These are phyloP conservation scores for Aspergillus hiratsukae DNA, from an alignment of 2,329 filamentous ascomycete species.

Conservation along the genomic window DNA sequence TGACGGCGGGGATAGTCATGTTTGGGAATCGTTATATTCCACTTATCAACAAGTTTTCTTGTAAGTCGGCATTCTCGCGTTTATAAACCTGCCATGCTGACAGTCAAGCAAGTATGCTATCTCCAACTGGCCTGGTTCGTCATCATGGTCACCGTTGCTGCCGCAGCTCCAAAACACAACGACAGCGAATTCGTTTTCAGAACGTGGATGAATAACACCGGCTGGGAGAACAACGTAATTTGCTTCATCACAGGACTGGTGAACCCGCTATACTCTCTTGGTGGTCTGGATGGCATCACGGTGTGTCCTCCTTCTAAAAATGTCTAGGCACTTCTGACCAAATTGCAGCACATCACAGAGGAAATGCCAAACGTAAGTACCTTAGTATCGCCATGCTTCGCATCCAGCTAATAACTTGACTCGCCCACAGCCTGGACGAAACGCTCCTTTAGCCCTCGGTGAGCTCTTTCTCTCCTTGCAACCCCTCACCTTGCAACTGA, in stretches of 20 bases:
- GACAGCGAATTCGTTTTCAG: slow-evolving; percentile 48
- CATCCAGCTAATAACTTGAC: too few relatives aligned
- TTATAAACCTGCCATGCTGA: not conserved
- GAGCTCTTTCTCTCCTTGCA: too few relatives aligned
- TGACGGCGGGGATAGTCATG: slow-evolving; percentile 44
- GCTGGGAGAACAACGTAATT: slow-evolving; percentile 48
- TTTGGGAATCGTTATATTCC: slow-evolving; percentile 47
- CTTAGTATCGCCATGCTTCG: not conserved
- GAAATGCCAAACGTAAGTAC: slow-evolving; percentile 48
- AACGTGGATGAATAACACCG: slow-evolving; percentile 52
- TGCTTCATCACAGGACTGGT: slow-evolving; percentile 50
- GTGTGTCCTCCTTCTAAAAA: slow-evolving; percentile 8
- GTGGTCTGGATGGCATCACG: slow-evolving; percentile 46
- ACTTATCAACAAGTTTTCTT: slow-evolving; percentile 42
- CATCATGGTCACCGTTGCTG: slow-evolving; percentile 47
- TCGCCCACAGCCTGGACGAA: slow-evolving; percentile 22
- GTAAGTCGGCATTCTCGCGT: slow-evolving; percentile 13
- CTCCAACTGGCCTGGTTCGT: slow-evolving; percentile 47
- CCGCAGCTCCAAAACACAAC: slow-evolving; percentile 45
- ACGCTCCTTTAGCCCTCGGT: slow-evolving; percentile 31
- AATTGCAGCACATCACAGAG: slow-evolving; percentile 44
- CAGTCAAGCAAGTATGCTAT: slow-evolving; percentile 32
- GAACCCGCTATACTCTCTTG: slow-evolving; percentile 46
- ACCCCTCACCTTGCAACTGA: too few relatives aligned
- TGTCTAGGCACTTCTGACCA: not conserved